phyloP scores from a whole-genome alignment of 495 filamentous ascomycete genomes.

The Pseudomonodictys pantanalensis region DNA sequence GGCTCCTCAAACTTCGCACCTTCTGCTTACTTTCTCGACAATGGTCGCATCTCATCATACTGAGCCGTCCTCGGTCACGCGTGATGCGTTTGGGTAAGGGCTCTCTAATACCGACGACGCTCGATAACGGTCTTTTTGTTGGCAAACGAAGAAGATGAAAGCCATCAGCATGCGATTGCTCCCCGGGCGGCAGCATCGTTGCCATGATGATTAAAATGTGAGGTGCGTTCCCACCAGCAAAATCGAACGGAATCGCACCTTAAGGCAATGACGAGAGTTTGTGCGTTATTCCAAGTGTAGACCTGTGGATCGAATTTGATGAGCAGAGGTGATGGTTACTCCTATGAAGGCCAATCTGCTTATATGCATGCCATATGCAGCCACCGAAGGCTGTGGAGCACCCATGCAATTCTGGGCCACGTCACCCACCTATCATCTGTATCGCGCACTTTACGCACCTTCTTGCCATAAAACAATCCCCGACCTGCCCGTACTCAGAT shows the following conservation, averaged over 20 bases:
- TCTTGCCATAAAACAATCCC: not conserved
- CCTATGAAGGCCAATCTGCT: not conserved
- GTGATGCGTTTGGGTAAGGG: not conserved
- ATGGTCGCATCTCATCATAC: not conserved
- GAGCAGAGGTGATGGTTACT: too few relatives aligned
- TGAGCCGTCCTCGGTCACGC: not conserved
- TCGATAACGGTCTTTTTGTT: not conserved
- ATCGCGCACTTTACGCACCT: not conserved
- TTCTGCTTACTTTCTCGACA: not conserved
- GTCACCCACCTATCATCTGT: not conserved
- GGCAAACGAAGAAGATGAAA: not conserved
- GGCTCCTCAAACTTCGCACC: too few relatives aligned
- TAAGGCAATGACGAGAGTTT: too few relatives aligned
- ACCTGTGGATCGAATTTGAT: too few relatives aligned
- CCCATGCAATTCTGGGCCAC: not conserved
- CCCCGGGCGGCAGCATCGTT: too few relatives aligned
- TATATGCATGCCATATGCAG: not conserved
- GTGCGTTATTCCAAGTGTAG: too few relatives aligned
- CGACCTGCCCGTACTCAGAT: not conserved
- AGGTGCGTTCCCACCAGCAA: too few relatives aligned
- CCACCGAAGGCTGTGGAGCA: not conserved
- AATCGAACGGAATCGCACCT: too few relatives aligned
- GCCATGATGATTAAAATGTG: too few relatives aligned
- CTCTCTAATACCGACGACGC: not conserved
- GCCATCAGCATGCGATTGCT: too few relatives aligned